Evolutionary conservation across 2,329 filamentous ascomycete species (phyloP).

Genomic region (Erysiphe pulchra): DNA sequence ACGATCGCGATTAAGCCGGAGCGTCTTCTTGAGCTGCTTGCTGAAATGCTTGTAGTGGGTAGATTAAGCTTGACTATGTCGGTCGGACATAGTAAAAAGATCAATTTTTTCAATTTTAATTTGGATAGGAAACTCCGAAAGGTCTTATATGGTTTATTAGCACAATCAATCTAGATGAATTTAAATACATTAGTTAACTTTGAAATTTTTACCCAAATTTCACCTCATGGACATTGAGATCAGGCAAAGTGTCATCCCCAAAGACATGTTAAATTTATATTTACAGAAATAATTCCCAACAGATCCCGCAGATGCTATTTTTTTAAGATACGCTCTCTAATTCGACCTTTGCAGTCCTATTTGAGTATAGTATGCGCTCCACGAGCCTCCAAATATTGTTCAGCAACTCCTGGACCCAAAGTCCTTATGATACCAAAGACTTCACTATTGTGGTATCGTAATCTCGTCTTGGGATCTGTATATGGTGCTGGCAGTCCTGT

Average conservation of each 20-base stretch:
- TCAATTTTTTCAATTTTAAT: no score
- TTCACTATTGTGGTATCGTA: slow-evolving; percentile 84
- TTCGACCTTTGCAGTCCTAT: slow-evolving; percentile 3
- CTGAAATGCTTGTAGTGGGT: slow-evolving; percentile 63
- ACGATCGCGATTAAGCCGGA: slow-evolving; percentile 98
- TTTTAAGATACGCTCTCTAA: no score
- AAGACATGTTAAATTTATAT: no score
- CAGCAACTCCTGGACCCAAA: slow-evolving; percentile 57
- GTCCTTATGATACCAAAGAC: slow-evolving; percentile 64
- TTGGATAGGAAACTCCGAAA: no score
- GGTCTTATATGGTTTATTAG: no score
- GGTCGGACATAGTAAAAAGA: slow-evolving; percentile 10
- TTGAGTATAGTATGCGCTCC: slow-evolving; percentile 61
- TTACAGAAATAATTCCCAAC: no score
- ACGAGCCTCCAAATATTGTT: slow-evolving; percentile 71
- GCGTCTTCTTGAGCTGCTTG: slow-evolving; percentile 61
- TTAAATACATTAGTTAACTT: no score
- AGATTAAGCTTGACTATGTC: slow-evolving; percentile 85
- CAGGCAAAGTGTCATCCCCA: no score
- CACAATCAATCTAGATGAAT: no score
- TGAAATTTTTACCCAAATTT: no score
- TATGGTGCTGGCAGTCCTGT: slow-evolving; percentile 84
- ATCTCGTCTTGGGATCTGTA: slow-evolving; percentile 76
- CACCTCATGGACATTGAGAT: no score
- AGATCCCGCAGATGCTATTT: no score